Conservation (phyloP, 305 asterid genomes). For the Fraxinus ornus region DNA sequence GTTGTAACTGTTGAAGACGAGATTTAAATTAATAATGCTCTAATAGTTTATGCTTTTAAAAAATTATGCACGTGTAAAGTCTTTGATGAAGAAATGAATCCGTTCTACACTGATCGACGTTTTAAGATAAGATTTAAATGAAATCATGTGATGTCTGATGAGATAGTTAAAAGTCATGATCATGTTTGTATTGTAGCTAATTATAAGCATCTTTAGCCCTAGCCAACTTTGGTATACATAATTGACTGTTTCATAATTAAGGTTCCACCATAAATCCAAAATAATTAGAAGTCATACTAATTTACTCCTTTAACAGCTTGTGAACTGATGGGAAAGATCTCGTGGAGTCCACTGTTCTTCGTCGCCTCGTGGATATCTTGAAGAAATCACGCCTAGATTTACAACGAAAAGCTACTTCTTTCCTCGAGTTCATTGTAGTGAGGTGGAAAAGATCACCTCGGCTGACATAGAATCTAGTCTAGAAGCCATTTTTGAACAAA, state of each 20-base stretch:
- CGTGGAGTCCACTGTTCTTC: constrained; percentile 49
- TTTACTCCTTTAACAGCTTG: constrained; percentile 40
- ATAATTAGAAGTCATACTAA: constrained; percentile 13
- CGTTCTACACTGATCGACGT: not conserved
- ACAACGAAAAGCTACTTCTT: constrained; percentile 73
- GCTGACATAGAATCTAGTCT: constrained; percentile 58
- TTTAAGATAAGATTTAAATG: not conserved
- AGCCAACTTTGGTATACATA: not conserved
- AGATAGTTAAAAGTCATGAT: not conserved
- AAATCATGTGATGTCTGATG: not conserved
- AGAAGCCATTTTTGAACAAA: constrained; percentile 55
- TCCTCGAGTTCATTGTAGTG: constrained; percentile 48
- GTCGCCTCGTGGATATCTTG: constrained; percentile 62
- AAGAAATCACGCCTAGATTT: constrained; percentile 57
- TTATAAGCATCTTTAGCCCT: not conserved
- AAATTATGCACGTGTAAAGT: not conserved
- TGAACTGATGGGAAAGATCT: constrained; percentile 36
- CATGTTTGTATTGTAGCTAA: not conserved
- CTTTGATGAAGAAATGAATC: not conserved
- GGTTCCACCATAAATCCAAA: not conserved
- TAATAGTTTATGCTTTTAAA: not conserved
- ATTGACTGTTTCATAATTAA: not conserved
- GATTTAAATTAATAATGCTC: not conserved
- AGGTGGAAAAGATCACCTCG: constrained; percentile 42
- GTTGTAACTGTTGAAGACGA: not conserved